These are phyloP conservation scores for Danielia oregonensis DNA, from an alignment of 805 yeast species.

Conservation along the genomic window DNA sequence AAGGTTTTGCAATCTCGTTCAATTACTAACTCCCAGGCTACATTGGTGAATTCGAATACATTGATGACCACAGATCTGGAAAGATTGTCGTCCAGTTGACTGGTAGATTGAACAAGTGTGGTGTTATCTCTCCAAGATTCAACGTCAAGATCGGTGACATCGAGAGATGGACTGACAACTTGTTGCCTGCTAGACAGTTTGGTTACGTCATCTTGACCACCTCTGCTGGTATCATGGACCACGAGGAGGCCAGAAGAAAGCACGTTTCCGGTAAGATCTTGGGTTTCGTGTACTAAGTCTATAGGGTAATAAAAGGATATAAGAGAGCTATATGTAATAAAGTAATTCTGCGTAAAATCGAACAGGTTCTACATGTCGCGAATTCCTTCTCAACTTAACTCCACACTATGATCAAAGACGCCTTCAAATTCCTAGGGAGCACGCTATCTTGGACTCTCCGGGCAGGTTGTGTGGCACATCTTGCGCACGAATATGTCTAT, in stretches of 20 bases:
- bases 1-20: not conserved
- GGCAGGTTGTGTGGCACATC: slow-evolving; percentile 63
- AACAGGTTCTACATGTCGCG: not conserved
- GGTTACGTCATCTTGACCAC: slow-evolving; percentile 98
- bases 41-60: slow-evolving; percentile 35
- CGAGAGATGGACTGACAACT: slow-evolving; percentile 98
- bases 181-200: slow-evolving; percentile 98
- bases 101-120: slow-evolving; percentile 68
- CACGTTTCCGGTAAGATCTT: slow-evolving; percentile 98
- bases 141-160: slow-evolving; percentile 93
- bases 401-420: slow-evolving; percentile 10
- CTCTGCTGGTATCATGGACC: slow-evolving; percentile 99
- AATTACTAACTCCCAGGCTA: slow-evolving; percentile 24
- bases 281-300: slow-evolving; percentile 86
- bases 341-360: too few relatives aligned
- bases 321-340: not conserved
- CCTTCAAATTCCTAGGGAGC: slow-evolving; percentile 25
- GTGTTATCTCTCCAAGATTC: slow-evolving; percentile 98
- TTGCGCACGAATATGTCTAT: slow-evolving; percentile 60
- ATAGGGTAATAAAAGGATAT: slow-evolving; percentile 5
- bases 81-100: slow-evolving; percentile 34
- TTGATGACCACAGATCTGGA: slow-evolving; percentile 35
- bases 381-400: not conserved
- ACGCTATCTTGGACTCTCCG: slow-evolving; percentile 51
- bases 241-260: slow-evolving; percentile 99